Conservation (phyloP, 352 stramenopile genomes). For the Sclerospora graminicola region DNA sequence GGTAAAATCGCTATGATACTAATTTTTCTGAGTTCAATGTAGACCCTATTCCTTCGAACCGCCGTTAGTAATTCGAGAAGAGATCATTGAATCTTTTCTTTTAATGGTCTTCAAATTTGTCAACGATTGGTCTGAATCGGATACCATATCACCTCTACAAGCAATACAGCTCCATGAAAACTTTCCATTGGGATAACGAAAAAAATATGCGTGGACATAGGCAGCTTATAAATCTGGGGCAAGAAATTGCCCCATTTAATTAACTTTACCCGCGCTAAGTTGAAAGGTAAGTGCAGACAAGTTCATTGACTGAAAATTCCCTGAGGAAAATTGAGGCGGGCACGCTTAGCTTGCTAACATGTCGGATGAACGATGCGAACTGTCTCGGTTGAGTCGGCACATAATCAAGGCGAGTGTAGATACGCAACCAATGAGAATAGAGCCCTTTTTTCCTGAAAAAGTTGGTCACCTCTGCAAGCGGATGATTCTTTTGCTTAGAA, state of each 20-base stretch:
- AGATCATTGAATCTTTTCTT: constrained; percentile 72
- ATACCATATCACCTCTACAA: constrained; percentile 18
- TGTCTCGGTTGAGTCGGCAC: constrained; percentile 17
- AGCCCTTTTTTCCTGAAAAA: constrained; percentile 49
- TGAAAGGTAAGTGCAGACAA: constrained; percentile 24
- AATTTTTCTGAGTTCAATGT: constrained; percentile 7
- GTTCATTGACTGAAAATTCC: constrained; percentile 7
- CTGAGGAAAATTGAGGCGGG: constrained; percentile 5
- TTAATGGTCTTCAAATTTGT: constrained; percentile 13
- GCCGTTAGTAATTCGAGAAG: constrained; percentile 28
- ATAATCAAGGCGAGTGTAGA: constrained; percentile 56
- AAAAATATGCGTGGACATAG: constrained; percentile 46
- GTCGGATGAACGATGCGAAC: constrained; percentile 11
- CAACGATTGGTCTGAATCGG: constrained; percentile 4
- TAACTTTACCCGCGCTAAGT: constrained; percentile 25
- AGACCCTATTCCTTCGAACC: neutral
- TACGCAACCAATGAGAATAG: constrained; percentile 58
- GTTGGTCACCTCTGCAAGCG: constrained; percentile 37
- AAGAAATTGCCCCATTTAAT: constrained; percentile 48
- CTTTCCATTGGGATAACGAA: constrained; percentile 43
- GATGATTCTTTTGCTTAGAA: constrained; percentile 22
- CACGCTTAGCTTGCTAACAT: constrained; percentile 6
- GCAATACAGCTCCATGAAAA: constrained; percentile 64
- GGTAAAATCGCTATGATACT: constrained; percentile 37
- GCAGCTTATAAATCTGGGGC: constrained; percentile 38